A percentile compares a stretch with the other conserved stretches of the same genome.
Conservation (phyloP, 371 early-diverging fungal genomes). For the Syncephalastrum contaminatum region DNA sequence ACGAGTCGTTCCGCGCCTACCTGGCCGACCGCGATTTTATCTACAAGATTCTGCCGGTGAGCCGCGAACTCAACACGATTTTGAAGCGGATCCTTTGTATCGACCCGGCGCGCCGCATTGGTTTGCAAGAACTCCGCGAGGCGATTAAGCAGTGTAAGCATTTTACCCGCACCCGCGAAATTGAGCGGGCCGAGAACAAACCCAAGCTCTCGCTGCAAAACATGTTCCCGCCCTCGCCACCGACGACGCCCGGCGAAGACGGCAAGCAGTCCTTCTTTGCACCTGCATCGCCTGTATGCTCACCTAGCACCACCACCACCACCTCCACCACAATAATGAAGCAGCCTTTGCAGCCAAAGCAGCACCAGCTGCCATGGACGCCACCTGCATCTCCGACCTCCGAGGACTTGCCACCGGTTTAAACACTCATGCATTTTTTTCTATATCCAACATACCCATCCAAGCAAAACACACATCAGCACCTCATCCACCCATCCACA, state of each 20-base stretch:
- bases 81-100: constrained; percentile 73
- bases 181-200: constrained; percentile 21
- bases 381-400: too few relatives aligned
- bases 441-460: too few relatives aligned
- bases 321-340: too few relatives aligned
- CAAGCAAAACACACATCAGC: too few relatives aligned
- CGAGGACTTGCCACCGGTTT: too few relatives aligned
- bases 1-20: constrained; percentile 73
- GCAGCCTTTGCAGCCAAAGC: too few relatives aligned
- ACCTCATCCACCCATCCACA: too few relatives aligned
- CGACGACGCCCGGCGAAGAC: not conserved
- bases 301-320: too few relatives aligned
- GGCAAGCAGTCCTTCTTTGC: too few relatives aligned
- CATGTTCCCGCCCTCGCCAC: constrained; percentile 11
- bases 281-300: too few relatives aligned
- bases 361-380: too few relatives aligned
- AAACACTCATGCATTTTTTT: too few relatives aligned
- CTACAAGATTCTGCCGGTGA: constrained; percentile 67
- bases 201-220: constrained; percentile 2
- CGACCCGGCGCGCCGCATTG: constrained; percentile 69
- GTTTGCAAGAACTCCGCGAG: constrained; percentile 58
- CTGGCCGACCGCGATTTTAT: constrained; percentile 61
- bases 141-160: constrained; percentile 57
- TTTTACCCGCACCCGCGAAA: constrained; percentile 51
- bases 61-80: constrained; percentile 66